Percentiles rank a stretch among this genome's conserved stretches.
Conservation (phyloP, 768 basidiomycete genomes). For the Rhizopogon vesiculosus region DNA sequence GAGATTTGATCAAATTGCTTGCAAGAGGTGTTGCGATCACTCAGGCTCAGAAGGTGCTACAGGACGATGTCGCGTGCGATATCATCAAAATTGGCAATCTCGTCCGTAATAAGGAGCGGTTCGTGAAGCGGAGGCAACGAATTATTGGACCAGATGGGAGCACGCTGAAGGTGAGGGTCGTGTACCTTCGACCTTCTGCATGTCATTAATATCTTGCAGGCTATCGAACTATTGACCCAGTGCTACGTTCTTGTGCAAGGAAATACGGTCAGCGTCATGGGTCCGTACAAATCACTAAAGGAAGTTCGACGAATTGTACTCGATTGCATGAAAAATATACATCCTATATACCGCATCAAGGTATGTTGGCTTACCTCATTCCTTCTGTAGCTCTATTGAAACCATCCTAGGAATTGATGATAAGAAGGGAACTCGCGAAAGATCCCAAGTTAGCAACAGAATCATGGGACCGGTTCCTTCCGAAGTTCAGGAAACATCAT, state of each 20-base stretch:
- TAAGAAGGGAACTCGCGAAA: conserved; percentile 94
- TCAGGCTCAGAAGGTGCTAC: conserved; percentile 85
- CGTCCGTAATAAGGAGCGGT: conserved; percentile 93
- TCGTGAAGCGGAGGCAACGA: conserved; percentile 92
- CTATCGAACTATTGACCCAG: conserved; percentile 92
- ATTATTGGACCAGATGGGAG: conserved; percentile 98
- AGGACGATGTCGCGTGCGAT: conserved; percentile 89
- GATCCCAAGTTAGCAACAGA: conserved; percentile 93
- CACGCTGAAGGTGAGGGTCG: conserved; percentile 75
- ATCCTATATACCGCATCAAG: conserved; percentile 99
- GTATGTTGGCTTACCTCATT: conserved; percentile 31
- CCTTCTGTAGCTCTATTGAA: background rate
- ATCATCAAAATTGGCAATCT: conserved; percentile 97
- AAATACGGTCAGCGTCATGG: conserved; percentile 97
- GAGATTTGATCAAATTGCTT: conserved; percentile 93
- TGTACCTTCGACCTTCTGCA: background rate
- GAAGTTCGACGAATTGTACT: conserved; percentile 95
- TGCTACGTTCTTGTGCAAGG: conserved; percentile 99
- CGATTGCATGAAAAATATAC: conserved; percentile 99
- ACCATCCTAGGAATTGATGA: conserved; percentile 84
- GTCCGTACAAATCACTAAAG: conserved; percentile 90
- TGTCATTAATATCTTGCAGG: conserved; percentile 45
- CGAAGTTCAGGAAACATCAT: conserved; percentile 90
- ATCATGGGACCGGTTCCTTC: conserved; percentile 96
- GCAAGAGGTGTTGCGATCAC: conserved; percentile 85